Evolutionary conservation across 352 stramenopile genomes (phyloP).

Genomic region (Phytophthora fragariae): DNA sequence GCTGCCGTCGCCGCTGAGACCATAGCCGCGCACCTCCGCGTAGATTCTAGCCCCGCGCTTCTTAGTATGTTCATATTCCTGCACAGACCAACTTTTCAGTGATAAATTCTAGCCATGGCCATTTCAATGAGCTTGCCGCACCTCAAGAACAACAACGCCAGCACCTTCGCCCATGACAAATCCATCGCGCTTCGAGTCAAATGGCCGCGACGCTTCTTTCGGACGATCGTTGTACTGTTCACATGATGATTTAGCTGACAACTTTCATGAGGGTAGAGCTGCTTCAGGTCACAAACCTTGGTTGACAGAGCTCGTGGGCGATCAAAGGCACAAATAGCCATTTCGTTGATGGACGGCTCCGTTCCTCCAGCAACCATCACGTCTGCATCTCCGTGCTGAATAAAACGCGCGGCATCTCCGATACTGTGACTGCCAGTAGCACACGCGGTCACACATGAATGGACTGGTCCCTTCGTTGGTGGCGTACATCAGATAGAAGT

Average conservation of each 20-base stretch:
- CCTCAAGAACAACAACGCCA: slow-evolving; percentile 67
- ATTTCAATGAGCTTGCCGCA: slow-evolving; percentile 6
- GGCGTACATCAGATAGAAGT: too few species aligned
- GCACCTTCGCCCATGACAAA: slow-evolving; percentile 96
- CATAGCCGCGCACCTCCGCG: slow-evolving; percentile 95
- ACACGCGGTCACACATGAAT: slow-evolving; percentile 95
- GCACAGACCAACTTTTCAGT: neutral
- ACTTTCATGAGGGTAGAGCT: neutral
- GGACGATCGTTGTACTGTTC: slow-evolving; percentile 94
- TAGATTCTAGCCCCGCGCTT: slow-evolving; percentile 91
- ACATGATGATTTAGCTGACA: neutral
- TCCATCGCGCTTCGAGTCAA: slow-evolving; percentile 94
- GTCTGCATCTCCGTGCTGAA: slow-evolving; percentile 87
- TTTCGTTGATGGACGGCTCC: slow-evolving; percentile 93
- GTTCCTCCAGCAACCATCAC: slow-evolving; percentile 96
- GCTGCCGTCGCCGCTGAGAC: slow-evolving; percentile 94
- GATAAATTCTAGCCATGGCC: neutral
- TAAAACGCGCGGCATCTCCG: slow-evolving; percentile 92
- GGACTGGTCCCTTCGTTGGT: slow-evolving; percentile 90
- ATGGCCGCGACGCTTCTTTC: slow-evolving; percentile 91
- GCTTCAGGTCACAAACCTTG: slow-evolving; percentile 44
- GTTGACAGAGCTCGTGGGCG: slow-evolving; percentile 94
- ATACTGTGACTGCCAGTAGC: slow-evolving; percentile 96
- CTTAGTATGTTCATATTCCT: slow-evolving; percentile 92
- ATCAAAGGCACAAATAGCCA: slow-evolving; percentile 94